A percentile compares a stretch with the other conserved stretches of the same genome.
Conservation (phyloP, 192 early-diverging fungal species). For the Diversispora epigaea region DNA sequence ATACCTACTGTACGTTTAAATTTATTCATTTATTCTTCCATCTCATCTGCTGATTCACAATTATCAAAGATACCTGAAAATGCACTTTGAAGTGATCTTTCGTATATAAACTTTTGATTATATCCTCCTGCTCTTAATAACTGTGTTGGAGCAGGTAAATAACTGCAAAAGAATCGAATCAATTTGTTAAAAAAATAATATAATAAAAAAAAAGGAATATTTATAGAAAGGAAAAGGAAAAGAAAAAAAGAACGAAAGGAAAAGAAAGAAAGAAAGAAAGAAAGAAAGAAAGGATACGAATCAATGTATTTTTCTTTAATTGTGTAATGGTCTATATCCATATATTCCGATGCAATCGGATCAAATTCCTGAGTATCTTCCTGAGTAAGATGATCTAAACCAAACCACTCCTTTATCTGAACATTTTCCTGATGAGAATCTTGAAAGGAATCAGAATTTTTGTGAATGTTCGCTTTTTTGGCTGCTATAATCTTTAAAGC, state of each 20-base stretch:
- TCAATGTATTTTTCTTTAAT: slow-evolving; percentile 27
- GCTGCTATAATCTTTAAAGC: slow-evolving; percentile 30
- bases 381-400: neutral
- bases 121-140: slow-evolving; percentile 12
- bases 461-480: neutral
- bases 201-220: neutral
- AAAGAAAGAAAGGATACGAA: slow-evolving; percentile 11
- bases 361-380: slow-evolving; percentile 9
- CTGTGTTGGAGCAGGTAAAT: neutral
- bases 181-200: neutral
- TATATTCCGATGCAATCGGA: slow-evolving; percentile 19
- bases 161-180: neutral
- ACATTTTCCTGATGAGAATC: slow-evolving; percentile 6
- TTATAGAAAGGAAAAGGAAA: too few species aligned
- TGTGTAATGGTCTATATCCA: slow-evolving; percentile 21
- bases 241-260: too few species aligned
- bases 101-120: slow-evolving; percentile 8
- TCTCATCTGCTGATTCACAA: neutral
- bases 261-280: neutral
- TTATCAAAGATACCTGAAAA: slow-evolving; percentile 23
- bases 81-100: slow-evolving; percentile 23
- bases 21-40: neutral
- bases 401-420: neutral
- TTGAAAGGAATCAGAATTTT: neutral
- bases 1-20: neutral